Evolutionary conservation across 1,284 basidiomycete genomes (phyloP), one percentile per base, ranked within the genome.

Genomic region (Flammula alnicola): DNA sequence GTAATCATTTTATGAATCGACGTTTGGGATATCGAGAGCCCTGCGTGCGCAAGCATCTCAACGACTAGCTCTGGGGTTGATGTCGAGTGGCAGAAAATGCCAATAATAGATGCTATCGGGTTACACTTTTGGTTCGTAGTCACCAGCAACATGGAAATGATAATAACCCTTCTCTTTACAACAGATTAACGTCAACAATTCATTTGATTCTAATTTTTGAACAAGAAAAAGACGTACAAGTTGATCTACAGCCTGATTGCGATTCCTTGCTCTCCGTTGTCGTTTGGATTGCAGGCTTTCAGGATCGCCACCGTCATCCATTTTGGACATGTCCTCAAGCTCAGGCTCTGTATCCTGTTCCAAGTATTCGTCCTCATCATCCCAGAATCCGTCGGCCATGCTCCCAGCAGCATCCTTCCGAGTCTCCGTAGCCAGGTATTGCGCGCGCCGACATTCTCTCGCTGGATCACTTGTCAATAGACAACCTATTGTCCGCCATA

Each of bases 51-150:
- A 8, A 69, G 51, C 3, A 61, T 36, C 17, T 66, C 43, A 27
- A 65, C 54, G 6, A 66, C 60, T 17, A 56, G 60, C 16, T 66
- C 55, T 2, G 63, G 62, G 6, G 61, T 46, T 19, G 55, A 55
- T 32, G 53, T 59, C 2, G 64, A 60, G 41, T 71, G 70, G 5
- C 70, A 39, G 44, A 68, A 70, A 0, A 71, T 53, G 3, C 62
- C 61, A 12, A 65, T 49, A 0, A 50, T 38, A 35, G 54, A 61
- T 38, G 61, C 59, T 1, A 69, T 43, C 1, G 63, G 49, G 54
- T 71, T 68, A 26, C 57, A 58, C 32, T 58, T 58, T 26, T 60
- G 56, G 47, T 69, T 66, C 1, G 41, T 52, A 30, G 57, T 62
- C 23, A 66, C 61, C 54, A 68, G 54, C n/a, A 68, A 42, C 5